Conservation (phyloP, 192 early-diverging fungal genomes). For the Coemansia reversa region DNA sequence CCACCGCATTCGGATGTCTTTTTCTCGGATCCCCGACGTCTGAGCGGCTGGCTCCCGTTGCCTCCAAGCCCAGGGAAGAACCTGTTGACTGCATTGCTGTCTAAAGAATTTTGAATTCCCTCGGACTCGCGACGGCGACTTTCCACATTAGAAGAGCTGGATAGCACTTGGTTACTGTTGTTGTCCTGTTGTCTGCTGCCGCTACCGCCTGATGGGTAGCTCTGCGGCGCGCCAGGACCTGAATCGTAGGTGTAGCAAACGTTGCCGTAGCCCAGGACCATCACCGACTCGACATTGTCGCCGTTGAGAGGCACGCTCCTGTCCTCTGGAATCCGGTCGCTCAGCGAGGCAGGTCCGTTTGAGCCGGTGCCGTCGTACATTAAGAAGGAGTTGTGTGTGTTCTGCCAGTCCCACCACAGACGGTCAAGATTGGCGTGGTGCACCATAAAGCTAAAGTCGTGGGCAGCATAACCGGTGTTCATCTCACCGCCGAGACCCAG, state of each 20-base stretch:
- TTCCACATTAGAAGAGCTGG: slow-evolving; percentile 30
- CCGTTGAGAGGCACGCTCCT: slow-evolving; percentile 32
- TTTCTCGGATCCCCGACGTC: slow-evolving; percentile 32
- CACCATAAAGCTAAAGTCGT: slow-evolving; percentile 56
- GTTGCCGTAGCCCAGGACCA: slow-evolving; percentile 50
- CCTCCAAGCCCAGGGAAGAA: slow-evolving; percentile 41
- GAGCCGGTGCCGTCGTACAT: slow-evolving; percentile 44
- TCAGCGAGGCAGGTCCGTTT: slow-evolving; percentile 28
- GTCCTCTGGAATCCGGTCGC: slow-evolving; percentile 37
- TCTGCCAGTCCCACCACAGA: slow-evolving; percentile 59
- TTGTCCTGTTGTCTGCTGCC: no score
- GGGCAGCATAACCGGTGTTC: slow-evolving; percentile 44
- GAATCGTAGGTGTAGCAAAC: slow-evolving; percentile 54
- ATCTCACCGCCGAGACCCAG: slow-evolving; percentile 51
- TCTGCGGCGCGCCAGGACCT: slow-evolving; percentile 28
- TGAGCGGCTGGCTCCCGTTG: neutral
- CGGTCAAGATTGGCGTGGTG: slow-evolving; percentile 55
- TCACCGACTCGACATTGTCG: slow-evolving; percentile 40
- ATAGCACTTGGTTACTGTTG: slow-evolving; percentile 17
- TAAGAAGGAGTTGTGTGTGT: slow-evolving; percentile 28
- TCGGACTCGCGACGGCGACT: slow-evolving; percentile 27
- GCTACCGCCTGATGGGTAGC: slow-evolving; percentile 26
- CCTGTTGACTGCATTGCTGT: slow-evolving; percentile 29
- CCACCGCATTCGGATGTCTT: slow-evolving; percentile 20
- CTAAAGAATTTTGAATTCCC: slow-evolving; percentile 35